Evolutionary conservation across 2,329 filamentous ascomycete genomes (phyloP), one percentile per base, ranked within the genome.

Genomic region (Hymenoscyphus albidus): DNA sequence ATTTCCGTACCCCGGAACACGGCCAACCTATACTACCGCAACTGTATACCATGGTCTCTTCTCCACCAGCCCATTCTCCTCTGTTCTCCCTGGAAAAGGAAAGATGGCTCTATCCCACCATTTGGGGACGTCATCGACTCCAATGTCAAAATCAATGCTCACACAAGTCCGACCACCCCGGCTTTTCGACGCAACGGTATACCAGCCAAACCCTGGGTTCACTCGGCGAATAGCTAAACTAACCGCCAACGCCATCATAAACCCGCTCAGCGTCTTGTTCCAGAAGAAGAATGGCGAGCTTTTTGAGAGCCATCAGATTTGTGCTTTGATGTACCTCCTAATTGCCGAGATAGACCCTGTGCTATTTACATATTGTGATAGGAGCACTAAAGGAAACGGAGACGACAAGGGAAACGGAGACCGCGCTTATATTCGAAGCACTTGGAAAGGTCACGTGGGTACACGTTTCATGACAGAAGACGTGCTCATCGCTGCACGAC

Each of bases 171-270:
- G 78, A 2, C 64, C 71, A 2, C 79, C 82, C 0, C 78, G 81
- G 1, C 71, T 77, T 18, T 76, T 88, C 1, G 74, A 76, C 13
- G 80, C 78, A 0, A 76, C 71, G 9, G 65, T 70, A 27, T 78
- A 83, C 4, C 67, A 77, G 1, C 73, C 76, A 12, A 67, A 77
- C 2, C 80, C 84, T 57, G 74, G 87, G 16, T 83, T 82, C 80
- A 68, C 81, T 10, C 72, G 82, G n/a, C 93, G 97, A 78, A 83
- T 97, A 2, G 91, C 96, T 73, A 97, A 97, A 76, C 81, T 97
- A 1, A 89, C 90, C 0, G 81, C 93, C 61, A 97, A 96, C 74
- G 82, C 86, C 42, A 80, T 93, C 39, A 86, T 97, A 71, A 96
- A 97, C 73, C 92, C 94, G 0, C 78, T 97, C n/a, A 95, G 92